Evolutionary conservation across 2,329 filamentous ascomycete species (phyloP).

Genomic region (Blastomyces emzantsi): DNA sequence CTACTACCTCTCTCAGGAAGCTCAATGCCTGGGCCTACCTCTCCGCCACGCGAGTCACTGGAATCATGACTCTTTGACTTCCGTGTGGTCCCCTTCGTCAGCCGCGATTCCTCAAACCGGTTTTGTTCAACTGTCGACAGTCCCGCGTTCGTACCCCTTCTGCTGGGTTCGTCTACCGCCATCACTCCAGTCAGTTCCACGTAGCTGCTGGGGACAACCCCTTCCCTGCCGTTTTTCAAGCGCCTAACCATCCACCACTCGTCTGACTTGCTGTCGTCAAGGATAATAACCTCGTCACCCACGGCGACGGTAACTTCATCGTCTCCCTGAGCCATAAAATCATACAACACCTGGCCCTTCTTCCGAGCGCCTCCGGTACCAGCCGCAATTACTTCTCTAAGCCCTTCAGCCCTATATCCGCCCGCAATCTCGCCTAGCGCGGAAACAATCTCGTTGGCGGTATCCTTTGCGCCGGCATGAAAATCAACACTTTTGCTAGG

Average conservation of each 20-base stretch:
- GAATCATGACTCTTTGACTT: slow-evolving; percentile 47
- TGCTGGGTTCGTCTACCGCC: slow-evolving; percentile 41
- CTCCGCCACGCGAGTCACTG: slow-evolving; percentile 46
- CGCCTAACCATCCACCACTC: slow-evolving; percentile 98
- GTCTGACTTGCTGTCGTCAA: slow-evolving; percentile 86
- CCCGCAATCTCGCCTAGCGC: slow-evolving; percentile 84
- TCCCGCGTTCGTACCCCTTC: slow-evolving; percentile 50
- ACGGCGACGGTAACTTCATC: slow-evolving; percentile 89
- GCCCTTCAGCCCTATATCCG: slow-evolving; percentile 65
- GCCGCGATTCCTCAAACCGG: slow-evolving; percentile 67
- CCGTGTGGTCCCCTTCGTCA: slow-evolving; percentile 71
- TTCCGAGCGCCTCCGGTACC: slow-evolving; percentile 63
- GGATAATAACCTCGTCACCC: slow-evolving; percentile 80
- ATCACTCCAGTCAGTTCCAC: slow-evolving; percentile 73
- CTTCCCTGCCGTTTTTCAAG: slow-evolving; percentile 85
- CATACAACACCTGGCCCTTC: slow-evolving; percentile 81
- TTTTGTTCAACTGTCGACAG: slow-evolving; percentile 68
- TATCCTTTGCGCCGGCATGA: slow-evolving; percentile 94
- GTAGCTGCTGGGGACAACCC: slow-evolving; percentile 93
- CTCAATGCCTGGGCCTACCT: slow-evolving; percentile 69
- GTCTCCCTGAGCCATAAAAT: slow-evolving; percentile 93
- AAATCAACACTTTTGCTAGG: slow-evolving; percentile 96
- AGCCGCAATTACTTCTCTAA: slow-evolving; percentile 79
- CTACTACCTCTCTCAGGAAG: slow-evolving; percentile 74
- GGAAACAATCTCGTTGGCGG: slow-evolving; percentile 83